Percentiles rank a stretch among this genome's conserved stretches.
These are phyloP conservation scores for Populus tremula DNA, from an alignment of 345 rosid genomes.

Conservation along the genomic window DNA sequence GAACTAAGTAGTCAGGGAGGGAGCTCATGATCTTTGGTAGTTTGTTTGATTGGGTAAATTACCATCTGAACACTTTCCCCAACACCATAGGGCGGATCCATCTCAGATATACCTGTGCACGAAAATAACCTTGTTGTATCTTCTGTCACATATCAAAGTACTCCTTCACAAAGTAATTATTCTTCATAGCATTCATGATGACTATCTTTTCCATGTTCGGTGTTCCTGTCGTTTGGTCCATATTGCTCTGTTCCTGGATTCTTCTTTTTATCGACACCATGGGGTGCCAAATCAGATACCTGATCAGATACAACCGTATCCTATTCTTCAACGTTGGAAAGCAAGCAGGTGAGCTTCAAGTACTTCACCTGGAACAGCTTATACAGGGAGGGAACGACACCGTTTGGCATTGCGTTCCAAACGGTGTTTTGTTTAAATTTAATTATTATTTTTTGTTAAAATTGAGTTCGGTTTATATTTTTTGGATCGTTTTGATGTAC, in stretches of 20 bases:
- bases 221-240: constrained; percentile 88
- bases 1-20: neutral
- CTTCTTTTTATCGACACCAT: constrained; percentile 70
- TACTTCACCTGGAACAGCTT: neutral
- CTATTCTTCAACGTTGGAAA: constrained; percentile 58
- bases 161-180: constrained; percentile 61
- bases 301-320: constrained; percentile 82
- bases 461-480: no score
- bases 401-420: no score
- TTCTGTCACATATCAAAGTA: constrained; percentile 49
- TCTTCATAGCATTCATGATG: constrained; percentile 69
- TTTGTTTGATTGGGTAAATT: neutral
- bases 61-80: neutral
- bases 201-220: constrained; percentile 80
- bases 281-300: constrained; percentile 77
- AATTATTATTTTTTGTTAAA: no score
- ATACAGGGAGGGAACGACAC: neutral
- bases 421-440: no score
- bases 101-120: neutral
- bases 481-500: no score
- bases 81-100: neutral
- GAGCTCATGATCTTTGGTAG: neutral
- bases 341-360: constrained; percentile 54
- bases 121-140: neutral
- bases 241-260: constrained; percentile 73